phyloP scores from a whole-genome alignment of 345 rosid species.

The Euphorbia peplus region DNA sequence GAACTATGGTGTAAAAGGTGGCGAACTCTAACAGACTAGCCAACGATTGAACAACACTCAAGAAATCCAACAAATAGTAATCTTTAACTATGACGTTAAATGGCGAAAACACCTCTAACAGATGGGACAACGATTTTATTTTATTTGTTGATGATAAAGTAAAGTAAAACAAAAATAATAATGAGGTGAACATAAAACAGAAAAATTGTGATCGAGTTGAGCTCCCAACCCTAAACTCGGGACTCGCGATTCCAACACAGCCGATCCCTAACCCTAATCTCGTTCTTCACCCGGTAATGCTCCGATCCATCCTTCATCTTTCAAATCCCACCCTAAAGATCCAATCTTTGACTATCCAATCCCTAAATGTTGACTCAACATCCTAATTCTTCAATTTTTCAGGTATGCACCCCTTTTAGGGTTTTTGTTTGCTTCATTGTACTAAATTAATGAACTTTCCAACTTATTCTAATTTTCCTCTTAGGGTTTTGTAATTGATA shows the following conservation, averaged over 20 bases:
- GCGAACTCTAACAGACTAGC: no score
- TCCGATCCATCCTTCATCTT: background rate
- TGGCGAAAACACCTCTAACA: no score
- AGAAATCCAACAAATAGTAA: no score
- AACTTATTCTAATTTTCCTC: no score
- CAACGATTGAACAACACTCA: no score
- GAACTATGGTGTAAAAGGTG: no score
- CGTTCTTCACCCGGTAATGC: background rate
- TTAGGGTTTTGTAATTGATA: no score
- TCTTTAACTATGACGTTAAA: background rate
- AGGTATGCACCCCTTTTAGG: constrained; percentile 5
- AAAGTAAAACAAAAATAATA: background rate
- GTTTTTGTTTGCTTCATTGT: background rate
- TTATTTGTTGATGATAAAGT: background rate
- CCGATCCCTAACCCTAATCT: constrained; percentile 8
- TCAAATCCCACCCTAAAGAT: background rate
- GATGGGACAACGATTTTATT: background rate
- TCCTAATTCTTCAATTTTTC: background rate
- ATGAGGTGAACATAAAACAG: background rate
- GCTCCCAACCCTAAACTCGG: constrained; percentile 1
- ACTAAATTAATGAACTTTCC: background rate
- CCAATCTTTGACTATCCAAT: background rate
- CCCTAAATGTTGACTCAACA: background rate
- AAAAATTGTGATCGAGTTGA: constrained; percentile 6
- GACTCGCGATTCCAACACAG: constrained; percentile 13